phyloP scores from a whole-genome alignment of 345 rosid genomes.

The Sisymbrium altissimum region DNA sequence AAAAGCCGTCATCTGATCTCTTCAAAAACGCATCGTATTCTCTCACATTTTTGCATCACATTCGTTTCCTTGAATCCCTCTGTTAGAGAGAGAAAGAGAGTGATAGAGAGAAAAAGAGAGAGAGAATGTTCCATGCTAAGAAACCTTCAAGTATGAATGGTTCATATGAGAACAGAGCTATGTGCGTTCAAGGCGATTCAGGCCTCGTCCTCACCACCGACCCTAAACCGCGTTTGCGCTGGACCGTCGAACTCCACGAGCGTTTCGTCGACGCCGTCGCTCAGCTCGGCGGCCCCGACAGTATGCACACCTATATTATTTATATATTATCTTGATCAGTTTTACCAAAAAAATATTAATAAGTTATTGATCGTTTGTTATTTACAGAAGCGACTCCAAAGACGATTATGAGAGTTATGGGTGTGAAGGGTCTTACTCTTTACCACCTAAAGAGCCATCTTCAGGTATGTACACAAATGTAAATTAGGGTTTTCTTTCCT shows the following conservation, averaged over 20 bases:
- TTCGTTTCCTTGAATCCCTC: constrained; percentile 54
- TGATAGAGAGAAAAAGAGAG: constrained; percentile 27
- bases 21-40: constrained; percentile 91
- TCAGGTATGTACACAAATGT: constrained; percentile 64
- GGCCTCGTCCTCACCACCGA: constrained; percentile 99
- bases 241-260: constrained; percentile 99
- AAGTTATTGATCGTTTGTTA: not conserved
- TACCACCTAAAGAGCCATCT: constrained; percentile 99
- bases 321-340: not conserved
- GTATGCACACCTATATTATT: constrained; percentile 40
- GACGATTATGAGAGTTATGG: constrained; percentile 99
- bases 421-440: constrained; percentile 99
- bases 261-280: constrained; percentile 98
- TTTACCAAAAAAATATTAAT: not conserved
- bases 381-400: constrained; percentile 94
- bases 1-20: constrained; percentile 36
- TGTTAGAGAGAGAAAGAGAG: constrained; percentile 39
- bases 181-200: constrained; percentile 99
- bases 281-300: constrained; percentile 99
- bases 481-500: constrained; percentile 28
- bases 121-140: constrained; percentile 95
- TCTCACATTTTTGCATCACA: constrained; percentile 74
- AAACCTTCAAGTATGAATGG: constrained; percentile 86
- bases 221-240: constrained; percentile 99
- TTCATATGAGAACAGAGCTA: constrained; percentile 68